phyloP scores from a whole-genome alignment of 306 rosid genomes.

The Begonia masoniana region DNA sequence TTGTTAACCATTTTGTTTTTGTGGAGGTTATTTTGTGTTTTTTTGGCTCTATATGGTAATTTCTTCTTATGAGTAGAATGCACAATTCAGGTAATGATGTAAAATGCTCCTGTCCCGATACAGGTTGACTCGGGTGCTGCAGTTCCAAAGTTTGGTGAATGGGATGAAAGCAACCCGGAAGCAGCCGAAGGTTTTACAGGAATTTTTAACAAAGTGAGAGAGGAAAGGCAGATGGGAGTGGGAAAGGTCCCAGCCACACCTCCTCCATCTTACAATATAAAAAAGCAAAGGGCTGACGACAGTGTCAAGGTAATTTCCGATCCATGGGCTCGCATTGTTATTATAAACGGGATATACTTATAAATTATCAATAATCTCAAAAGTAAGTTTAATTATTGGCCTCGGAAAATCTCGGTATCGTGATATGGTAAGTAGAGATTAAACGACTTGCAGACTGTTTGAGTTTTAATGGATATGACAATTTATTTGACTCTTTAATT shows the following conservation, averaged over 20 bases:
- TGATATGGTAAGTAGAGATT: too few species aligned
- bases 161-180: conserved; percentile 11
- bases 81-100: too few species aligned
- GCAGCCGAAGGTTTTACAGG: conserved; percentile 11
- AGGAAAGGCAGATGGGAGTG: conserved; percentile 2
- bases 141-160: conserved; percentile 11
- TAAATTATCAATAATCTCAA: too few species aligned
- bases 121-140: conserved; percentile 4
- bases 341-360: too few species aligned
- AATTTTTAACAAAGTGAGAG: conserved; percentile 12
- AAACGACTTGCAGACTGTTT: too few species aligned
- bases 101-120: too few species aligned
- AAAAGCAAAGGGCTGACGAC: not conserved
- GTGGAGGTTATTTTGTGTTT: not conserved
- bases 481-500: too few species aligned
- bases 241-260: not conserved
- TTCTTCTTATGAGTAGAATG: too few species aligned
- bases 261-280: conserved; percentile 2
- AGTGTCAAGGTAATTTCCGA: not conserved
- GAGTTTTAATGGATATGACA: too few species aligned
- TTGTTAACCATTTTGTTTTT: not conserved
- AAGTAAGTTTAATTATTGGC: too few species aligned
- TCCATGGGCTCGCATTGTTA: too few species aligned
- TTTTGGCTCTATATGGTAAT: not conserved
- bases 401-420: too few species aligned